Evolutionary conservation across 2,329 filamentous ascomycete species (phyloP).

Genomic region (Xylariales sp.): DNA sequence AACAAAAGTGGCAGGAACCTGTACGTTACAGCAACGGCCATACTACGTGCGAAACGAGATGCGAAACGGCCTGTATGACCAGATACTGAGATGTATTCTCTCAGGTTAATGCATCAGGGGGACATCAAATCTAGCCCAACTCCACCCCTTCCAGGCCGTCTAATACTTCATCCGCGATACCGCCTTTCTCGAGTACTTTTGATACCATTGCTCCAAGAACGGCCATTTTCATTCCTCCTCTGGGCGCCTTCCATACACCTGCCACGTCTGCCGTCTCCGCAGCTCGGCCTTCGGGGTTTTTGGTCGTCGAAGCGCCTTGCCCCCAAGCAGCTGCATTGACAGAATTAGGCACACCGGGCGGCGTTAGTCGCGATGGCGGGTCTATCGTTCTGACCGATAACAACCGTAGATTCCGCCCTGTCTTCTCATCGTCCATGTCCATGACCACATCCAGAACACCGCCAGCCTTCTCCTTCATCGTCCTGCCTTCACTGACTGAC

Average conservation of each 20-base stretch:
- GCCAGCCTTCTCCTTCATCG: conserved; percentile 11
- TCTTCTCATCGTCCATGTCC: conserved; percentile 14
- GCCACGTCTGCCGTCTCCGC: conserved; percentile 54
- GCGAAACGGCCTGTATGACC: too few relatives aligned
- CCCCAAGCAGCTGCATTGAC: conserved; percentile 52
- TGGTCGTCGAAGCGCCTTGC: conserved; percentile 30
- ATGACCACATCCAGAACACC: conserved; percentile 37
- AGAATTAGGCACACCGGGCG: conserved; percentile 63
- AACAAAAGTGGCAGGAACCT: too few relatives aligned
- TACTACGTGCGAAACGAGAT: too few relatives aligned
- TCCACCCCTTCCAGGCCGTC: conserved; percentile 75
- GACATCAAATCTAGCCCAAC: conserved; percentile 31
- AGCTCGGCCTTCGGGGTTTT: conserved; percentile 35
- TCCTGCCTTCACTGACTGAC: conserved; percentile 56
- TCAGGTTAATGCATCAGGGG: background rate
- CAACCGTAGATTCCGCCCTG: conserved; percentile 47
- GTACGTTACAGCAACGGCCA: too few relatives aligned
- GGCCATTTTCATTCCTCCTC: conserved; percentile 75
- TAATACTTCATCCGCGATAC: conserved; percentile 82
- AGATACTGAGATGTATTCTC: too few relatives aligned
- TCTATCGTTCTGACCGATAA: conserved; percentile 70
- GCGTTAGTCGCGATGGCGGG: conserved; percentile 67
- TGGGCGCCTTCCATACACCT: conserved; percentile 80
- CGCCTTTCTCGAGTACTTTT: conserved; percentile 69
- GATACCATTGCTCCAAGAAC: conserved; percentile 71